Base-by-base conservation (phyloP, 768 basidiomycete species). In the Mycena olivaceomarginata region DNA sequence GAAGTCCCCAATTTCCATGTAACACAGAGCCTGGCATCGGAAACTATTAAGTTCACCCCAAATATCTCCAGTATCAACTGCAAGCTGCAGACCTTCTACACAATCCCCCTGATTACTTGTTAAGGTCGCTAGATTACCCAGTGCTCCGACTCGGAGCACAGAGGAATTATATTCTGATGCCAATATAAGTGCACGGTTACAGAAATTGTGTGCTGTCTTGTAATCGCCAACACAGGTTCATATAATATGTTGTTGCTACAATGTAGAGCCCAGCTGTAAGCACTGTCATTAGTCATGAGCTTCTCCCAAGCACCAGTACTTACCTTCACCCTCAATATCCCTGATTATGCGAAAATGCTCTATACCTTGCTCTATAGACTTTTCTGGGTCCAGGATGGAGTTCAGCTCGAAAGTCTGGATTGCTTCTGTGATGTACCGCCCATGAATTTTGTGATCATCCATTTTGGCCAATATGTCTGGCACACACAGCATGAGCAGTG, bases 31-130 rank as follows among this genome's bases (percentile, higher is more conserved):
- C 48, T 72, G 60, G 4, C 7, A 13, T 51, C 46, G 43, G 40
- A 63, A 5, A 15, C 70, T 46, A 5, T 5, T 11, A 2, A 11
- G 2, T 20, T 72, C 37, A 13, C 60, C 45, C 5, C 25, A 51
- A 11, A 64, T 9, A 31, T 64, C 4, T 0, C 70, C 70, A 1
- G 43, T 11, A 15, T 41, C 62, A 12, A n/a, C 37, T n/a, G 18
- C 45, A 4, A 53, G 53, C 20, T 41, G 64, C 0, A 56, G 63
- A 25, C 65, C 41, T 13, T 45, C 43, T 4, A 4, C 1, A 20
- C 67, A 74, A n/a, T 67, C 2, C 72, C 72, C 13, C n/a, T 8
- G 51, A 12, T 25, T 41, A 53, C 72, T 57, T 41, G 53, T n/a
- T 46, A 31, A 39, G 16, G 25, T 15, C 7, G 72, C 20, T 18